These are phyloP conservation scores for Phaeotremella skinneri DNA, from an alignment of 768 basidiomycete genomes.

Conservation along the genomic window DNA sequence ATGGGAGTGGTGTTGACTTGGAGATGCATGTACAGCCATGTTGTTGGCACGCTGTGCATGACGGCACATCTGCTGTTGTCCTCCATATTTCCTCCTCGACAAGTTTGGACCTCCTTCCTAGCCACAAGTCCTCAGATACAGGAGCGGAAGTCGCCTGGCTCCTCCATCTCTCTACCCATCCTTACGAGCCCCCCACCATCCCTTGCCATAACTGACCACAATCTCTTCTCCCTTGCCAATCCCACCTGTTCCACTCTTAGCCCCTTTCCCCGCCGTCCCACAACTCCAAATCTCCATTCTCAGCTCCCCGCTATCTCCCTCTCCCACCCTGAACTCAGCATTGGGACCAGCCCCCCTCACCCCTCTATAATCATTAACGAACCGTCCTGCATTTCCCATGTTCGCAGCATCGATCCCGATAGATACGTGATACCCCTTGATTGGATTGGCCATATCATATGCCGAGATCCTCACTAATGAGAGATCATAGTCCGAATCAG, in stretches of 20 bases:
- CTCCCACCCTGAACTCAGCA: slow-evolving; percentile 43
- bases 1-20: slow-evolving; percentile 23
- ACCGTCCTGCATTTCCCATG: slow-evolving; percentile 82
- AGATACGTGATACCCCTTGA: slow-evolving; percentile 52
- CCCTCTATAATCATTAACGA: slow-evolving; percentile 87
- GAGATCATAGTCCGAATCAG: slow-evolving; percentile 71
- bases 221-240: slow-evolving; percentile 81
- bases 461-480: slow-evolving; percentile 57
- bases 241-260: slow-evolving; percentile 51
- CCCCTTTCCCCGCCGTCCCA: not conserved
- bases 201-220: slow-evolving; percentile 81
- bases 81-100: slow-evolving; percentile 10
- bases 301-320: slow-evolving; percentile 57
- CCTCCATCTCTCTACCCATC: slow-evolving; percentile 6
- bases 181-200: slow-evolving; percentile 68
- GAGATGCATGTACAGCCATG: not conserved
- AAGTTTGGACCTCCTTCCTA: too few relatives aligned
- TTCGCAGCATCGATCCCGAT: slow-evolving; percentile 71
- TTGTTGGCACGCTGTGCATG: not conserved
- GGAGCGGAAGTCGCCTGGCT: not conserved
- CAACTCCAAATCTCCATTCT: slow-evolving; percentile 71
- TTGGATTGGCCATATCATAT: slow-evolving; percentile 30
- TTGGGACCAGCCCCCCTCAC: slow-evolving; percentile 55
- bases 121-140: too few relatives aligned
- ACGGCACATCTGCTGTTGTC: not conserved